These are phyloP conservation scores for Ganoderma sp. DNA, from an alignment of 1,284 basidiomycete species.

Conservation along the genomic window DNA sequence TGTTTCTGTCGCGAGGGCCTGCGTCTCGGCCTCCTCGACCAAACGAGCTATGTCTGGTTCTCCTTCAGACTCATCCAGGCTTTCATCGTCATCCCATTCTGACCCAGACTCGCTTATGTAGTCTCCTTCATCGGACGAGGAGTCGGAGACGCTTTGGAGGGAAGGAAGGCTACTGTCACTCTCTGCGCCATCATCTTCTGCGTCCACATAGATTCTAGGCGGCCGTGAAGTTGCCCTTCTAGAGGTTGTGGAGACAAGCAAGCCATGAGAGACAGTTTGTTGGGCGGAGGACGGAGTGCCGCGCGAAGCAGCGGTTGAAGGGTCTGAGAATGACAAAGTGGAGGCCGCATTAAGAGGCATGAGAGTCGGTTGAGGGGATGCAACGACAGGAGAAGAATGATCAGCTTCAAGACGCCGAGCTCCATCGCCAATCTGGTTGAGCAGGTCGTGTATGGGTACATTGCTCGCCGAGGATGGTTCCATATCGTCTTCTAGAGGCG, in stretches of 20 bases:
- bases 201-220: neutral
- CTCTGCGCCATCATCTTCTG: slow-evolving; percentile 22
- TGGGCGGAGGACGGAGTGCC: neutral
- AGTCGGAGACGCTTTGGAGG: slow-evolving; percentile 39
- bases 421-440: neutral
- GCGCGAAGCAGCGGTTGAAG: neutral
- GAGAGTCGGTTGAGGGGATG: neutral
- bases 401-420: slow-evolving; percentile 9
- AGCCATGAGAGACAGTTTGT: neutral
- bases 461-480: neutral
- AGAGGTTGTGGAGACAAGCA: neutral
- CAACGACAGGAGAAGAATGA: neutral
- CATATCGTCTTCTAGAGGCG: slow-evolving; percentile 25
- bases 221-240: neutral
- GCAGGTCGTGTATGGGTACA: neutral
- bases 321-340: neutral
- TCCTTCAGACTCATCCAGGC: slow-evolving; percentile 17
- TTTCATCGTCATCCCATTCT: slow-evolving; percentile 26
- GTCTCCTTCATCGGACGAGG: slow-evolving; percentile 30
- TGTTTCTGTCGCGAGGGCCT: neutral
- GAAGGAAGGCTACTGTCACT: slow-evolving; percentile 38
- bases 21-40: slow-evolving; percentile 1
- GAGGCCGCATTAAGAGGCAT: neutral
- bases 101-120: slow-evolving; percentile 22
- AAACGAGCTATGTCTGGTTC: slow-evolving; percentile 11